phyloP scores from a whole-genome alignment of 805 yeast genomes.

The Wickerhamomyces alni region DNA sequence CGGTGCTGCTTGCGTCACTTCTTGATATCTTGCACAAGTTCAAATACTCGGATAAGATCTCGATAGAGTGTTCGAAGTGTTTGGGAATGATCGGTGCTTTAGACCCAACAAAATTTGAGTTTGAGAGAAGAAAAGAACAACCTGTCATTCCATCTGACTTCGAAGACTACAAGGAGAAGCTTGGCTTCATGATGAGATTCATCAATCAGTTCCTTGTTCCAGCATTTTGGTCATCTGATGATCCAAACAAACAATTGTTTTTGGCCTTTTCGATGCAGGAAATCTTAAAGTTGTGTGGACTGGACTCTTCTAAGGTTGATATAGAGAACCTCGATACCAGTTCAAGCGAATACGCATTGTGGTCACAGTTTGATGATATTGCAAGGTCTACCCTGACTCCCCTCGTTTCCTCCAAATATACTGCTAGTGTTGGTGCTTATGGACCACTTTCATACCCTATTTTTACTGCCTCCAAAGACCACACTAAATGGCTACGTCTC shows the following conservation, averaged over 20 bases:
- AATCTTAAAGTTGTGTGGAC: constrained; percentile 56
- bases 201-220: constrained; percentile 70
- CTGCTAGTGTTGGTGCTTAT: constrained; percentile 40
- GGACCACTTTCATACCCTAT: constrained; percentile 56
- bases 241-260: constrained; percentile 77
- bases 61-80: constrained; percentile 59
- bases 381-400: constrained; percentile 75
- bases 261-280: constrained; percentile 90
- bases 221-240: constrained; percentile 84
- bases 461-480: constrained; percentile 46
- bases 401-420: constrained; percentile 63
- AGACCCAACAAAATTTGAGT: constrained; percentile 54
- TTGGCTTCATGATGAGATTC: constrained; percentile 56
- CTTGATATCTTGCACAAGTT: constrained; percentile 53
- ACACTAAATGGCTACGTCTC: constrained; percentile 66
- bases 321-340: constrained; percentile 17
- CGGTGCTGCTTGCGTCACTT: constrained; percentile 45
- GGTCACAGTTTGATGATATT: constrained; percentile 60
- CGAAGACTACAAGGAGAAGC: constrained; percentile 53
- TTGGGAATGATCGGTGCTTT: constrained; percentile 73
- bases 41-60: constrained; percentile 42
- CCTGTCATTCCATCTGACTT: constrained; percentile 57
- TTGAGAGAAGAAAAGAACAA: constrained; percentile 32
- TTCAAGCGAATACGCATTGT: constrained; percentile 33
- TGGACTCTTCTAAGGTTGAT: constrained; percentile 31